Base-by-base conservation (phyloP, 306 rosid genomes). In the Begonia fuchsioides region DNA sequence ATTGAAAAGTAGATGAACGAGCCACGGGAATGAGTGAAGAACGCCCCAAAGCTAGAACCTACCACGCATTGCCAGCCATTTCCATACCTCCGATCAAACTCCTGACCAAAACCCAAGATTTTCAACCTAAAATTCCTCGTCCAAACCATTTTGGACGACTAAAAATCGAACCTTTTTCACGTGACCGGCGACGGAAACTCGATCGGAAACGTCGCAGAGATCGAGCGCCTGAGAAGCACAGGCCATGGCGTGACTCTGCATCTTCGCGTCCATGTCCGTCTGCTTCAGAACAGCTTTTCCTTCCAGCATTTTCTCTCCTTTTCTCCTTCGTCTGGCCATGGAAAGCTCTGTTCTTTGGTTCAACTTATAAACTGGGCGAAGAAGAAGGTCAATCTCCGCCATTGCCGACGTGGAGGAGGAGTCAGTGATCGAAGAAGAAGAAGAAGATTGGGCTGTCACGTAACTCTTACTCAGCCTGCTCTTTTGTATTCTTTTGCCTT, bases 1-100 rank as follows among this genome's bases (percentile, higher is more conserved):
- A 87, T 51, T 15, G 93, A 56, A 68, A 83, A 87, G 49, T 79
- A 87, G 32, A 82, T 77, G 70, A 87, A 87, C 69, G 69, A 71
- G 50, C 81, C 85, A 0, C 70, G 71, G 8, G 81, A 32, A 66
- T 80, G 93, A 12, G 80, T 77, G 72, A 83, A 83, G 68, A 75
- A 83, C 35, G 93, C 60, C 38, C 96, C 93, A 48, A 87, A 83
- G 56, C 68, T 80, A 39, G 85, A 71, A 58, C 93, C 94, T 55
- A 83, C 85, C 55, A 80, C 94, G 58, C 87, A 87, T 59, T 80
- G 94, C 94, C 96, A 87, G 13, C 96, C 87, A 63, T 55, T 63
- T 43, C 87, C 93, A 59, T 87, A 67, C 62, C 32, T 62, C 55
- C 62, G 61, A 56, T 83, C 94, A 69, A 87, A 87, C 44, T 67